Base-by-base conservation (phyloP, 441 rosid species). In the Eruca vesicaria region DNA sequence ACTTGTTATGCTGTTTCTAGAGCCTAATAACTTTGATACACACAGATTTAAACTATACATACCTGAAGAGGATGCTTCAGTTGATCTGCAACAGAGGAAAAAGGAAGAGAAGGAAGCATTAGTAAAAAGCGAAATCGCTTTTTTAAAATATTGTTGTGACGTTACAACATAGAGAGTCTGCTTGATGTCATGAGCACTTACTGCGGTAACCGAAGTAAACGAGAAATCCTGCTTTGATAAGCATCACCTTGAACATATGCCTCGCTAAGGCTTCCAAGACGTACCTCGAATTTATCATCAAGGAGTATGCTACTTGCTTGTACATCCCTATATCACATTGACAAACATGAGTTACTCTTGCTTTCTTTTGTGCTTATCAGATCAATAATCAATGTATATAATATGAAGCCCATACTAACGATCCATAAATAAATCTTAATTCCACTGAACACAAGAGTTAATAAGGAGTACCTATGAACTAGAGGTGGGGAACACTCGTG, bases 221-320 rank as follows among this genome's bases (percentile, higher is more conserved):
- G 87, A 36, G 92, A 78, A 67, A 96, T 87, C 81, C 88, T 88
- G 81, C 85, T 89, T 77, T 91, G 97, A 67, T 90, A 90, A 57
- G 83, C 75, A 81, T 92, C 94, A 31, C 90, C 96, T 85, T 94
- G 97, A 69, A 86, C 78, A 76, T 89, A 84, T 63, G 69, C 94
- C 77, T 90, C 96, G 6, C 94, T 92, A 74, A 96, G 68, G 81
- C 98, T 94, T 77, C 98, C 98, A 7, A 96, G 85, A 55, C 98
- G 90, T 66, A 96, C 99, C 83, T 96, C 99, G 65, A 86, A 96
- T 82, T 94, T 94, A 70, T 96, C 99, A 83, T 96, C 99, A 48
- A 96, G 99, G 69, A 96, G 93, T 76, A 96, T 91, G 76, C 99
- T 94, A 84, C 98, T 92, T 62, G 98, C 98, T 87, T 92, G 99